Evolutionary conservation across 1,284 basidiomycete genomes (phyloP).

Genomic region (Ustilago curta): DNA sequence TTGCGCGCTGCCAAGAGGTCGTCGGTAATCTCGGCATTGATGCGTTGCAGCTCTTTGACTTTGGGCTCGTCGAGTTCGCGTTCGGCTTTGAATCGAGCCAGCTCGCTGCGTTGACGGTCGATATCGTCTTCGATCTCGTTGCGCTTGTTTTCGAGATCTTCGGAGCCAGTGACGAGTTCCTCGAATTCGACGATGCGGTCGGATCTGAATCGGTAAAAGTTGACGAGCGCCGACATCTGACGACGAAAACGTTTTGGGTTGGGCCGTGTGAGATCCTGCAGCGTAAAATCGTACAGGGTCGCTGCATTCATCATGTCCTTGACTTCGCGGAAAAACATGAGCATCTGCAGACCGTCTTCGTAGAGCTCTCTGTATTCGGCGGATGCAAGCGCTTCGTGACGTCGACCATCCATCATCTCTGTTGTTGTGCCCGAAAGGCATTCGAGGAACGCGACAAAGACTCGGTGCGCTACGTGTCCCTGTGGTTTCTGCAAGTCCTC

Average conservation of each 20-base stretch:
- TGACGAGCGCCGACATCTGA: conserved; percentile 66
- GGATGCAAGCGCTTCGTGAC: conserved; percentile 37
- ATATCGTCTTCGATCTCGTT: conserved; percentile 73
- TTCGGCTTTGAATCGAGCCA: conserved; percentile 60
- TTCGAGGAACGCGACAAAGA: conserved; percentile 62
- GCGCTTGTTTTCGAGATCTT: conserved; percentile 75
- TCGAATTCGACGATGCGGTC: conserved; percentile 73
- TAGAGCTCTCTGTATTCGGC: conserved; percentile 59
- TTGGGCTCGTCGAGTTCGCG: conserved; percentile 75
- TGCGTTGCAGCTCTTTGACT: conserved; percentile 76
- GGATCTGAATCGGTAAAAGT: conserved; percentile 67
- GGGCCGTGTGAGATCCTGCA: conserved; percentile 65
- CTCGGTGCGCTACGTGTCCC: conserved; percentile 51
- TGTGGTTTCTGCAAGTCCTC: conserved; percentile 62
- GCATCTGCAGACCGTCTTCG: conserved; percentile 59
- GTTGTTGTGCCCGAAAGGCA: conserved; percentile 56
- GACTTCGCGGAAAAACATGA: conserved; percentile 64
- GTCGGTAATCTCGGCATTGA: conserved; percentile 84
- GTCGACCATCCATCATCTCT: conserved; percentile 58
- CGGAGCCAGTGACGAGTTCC: conserved; percentile 74
- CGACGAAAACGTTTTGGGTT: conserved; percentile 64
- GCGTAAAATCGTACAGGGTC: conserved; percentile 62
- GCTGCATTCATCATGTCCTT: conserved; percentile 66
- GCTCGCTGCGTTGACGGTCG: conserved; percentile 74
- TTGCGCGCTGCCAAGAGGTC: conserved; percentile 72